These are phyloP conservation scores for Ganoderma sp. DNA, from an alignment of 1,284 basidiomycete genomes.

Conservation along the genomic window DNA sequence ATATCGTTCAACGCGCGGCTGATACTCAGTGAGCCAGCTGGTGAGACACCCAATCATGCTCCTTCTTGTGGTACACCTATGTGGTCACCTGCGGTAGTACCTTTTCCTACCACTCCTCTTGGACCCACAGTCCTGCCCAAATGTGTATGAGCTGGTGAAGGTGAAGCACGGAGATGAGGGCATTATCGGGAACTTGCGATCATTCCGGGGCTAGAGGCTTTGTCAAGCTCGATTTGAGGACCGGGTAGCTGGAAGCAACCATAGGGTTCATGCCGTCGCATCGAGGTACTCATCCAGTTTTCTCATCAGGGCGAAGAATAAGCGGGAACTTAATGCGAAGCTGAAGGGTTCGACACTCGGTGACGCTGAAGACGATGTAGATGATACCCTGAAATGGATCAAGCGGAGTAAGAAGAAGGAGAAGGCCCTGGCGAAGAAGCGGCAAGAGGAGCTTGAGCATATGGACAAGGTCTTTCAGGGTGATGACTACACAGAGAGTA, in stretches of 20 bases:
- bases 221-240: neutral
- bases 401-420: conserved; percentile 88
- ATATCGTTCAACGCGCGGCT: neutral
- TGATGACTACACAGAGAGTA: conserved; percentile 82
- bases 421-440: conserved; percentile 80
- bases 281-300: conserved; percentile 50
- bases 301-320: conserved; percentile 82
- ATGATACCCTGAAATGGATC: conserved; percentile 86
- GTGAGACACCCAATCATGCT: conserved; percentile 7
- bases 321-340: conserved; percentile 87
- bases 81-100: neutral
- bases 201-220: neutral
- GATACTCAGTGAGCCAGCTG: conserved; percentile 1
- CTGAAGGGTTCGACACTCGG: conserved; percentile 91
- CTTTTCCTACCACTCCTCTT: neutral
- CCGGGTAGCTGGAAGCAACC: conserved; percentile 3
- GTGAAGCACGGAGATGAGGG: neutral
- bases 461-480: conserved; percentile 78
- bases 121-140: neutral
- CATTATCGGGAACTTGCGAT: neutral
- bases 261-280: neutral
- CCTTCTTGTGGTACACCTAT: neutral
- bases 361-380: conserved; percentile 75
- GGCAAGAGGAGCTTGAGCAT: conserved; percentile 79
- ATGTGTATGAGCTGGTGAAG: neutral